Conservation (phyloP, 23 red algal genomes). For the Gracilaria domingensis region DNA sequence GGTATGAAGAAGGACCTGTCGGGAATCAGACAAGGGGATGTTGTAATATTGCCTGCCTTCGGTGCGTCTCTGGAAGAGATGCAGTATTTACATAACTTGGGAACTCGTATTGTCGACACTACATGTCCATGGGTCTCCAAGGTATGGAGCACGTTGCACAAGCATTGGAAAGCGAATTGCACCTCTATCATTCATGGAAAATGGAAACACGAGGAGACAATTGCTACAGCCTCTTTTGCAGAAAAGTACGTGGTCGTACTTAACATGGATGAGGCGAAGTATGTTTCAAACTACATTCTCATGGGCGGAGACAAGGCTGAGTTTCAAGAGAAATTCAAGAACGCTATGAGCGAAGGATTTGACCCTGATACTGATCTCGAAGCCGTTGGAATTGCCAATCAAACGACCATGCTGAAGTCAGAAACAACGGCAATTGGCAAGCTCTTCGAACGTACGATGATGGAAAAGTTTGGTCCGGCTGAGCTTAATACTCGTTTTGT, state of each 20-base stretch:
- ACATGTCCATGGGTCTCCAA: conserved; percentile 99
- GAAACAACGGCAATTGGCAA: conserved; percentile 97
- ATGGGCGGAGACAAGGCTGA: conserved; percentile 89
- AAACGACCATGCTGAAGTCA: conserved; percentile 98
- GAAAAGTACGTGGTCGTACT: conserved; percentile 94
- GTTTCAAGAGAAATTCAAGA: conserved; percentile 87
- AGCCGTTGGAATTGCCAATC: conserved; percentile 96
- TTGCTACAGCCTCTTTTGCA: conserved; percentile 96
- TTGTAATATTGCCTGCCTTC: conserved; percentile 96
- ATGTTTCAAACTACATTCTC: conserved; percentile 93
- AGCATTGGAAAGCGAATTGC: conserved; percentile 72
- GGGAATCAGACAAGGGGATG: conserved; percentile 73
- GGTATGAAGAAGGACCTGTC: conserved; percentile 84
- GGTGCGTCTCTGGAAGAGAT: conserved; percentile 97
- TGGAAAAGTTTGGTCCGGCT: conserved; percentile 90
- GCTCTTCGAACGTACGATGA: conserved; percentile 94
- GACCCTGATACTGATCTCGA: conserved; percentile 93
- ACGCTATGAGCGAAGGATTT: conserved; percentile 94
- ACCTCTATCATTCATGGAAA: conserved; percentile 99
- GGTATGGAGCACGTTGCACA: conserved; percentile 93
- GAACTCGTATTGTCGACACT: conserved; percentile 93
- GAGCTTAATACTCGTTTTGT: conserved; percentile 89
- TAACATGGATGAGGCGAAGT: conserved; percentile 94
- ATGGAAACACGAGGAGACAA: conserved; percentile 98
- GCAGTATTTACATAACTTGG: conserved; percentile 69